Evolutionary conservation across 148 eudicot genomes (phyloP), one percentile per base, ranked within the genome.

Genomic region (Camellia lanceoleosa): DNA sequence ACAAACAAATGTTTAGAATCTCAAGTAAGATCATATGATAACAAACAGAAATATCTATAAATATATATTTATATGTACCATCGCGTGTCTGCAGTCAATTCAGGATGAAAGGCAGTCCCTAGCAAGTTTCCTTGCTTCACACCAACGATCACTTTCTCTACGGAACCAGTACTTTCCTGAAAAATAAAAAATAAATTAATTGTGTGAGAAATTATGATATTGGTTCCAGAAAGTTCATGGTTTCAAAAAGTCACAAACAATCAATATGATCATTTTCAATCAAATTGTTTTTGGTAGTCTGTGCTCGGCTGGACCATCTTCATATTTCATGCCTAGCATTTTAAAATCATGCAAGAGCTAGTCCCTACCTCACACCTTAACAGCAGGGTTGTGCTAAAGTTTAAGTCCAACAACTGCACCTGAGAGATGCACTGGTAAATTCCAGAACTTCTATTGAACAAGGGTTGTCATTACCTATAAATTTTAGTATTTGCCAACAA

Each of bases 71-170:
- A 30, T 1, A 30, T 30, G 38, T 83, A 91, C 99, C 99, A 95
- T 85, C 99, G 83, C 65, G 90, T 89, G 72, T 93, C 99, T 49
- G 95, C 92, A 12, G 99, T 96, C 80, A 96, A 75, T 80, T 96
- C 99, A 16, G 99, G 99, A 80, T 96, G 99, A 71, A 96, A 96
- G 86, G 99, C 97, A 74, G 98, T 96, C 67, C 88, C 98, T 20
- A 96, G 87, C 85, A 96, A 75, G 86, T 93, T 96, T 59, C 93
- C 87, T 79, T 96, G 99, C 84, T 84, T 96, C 58, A 96, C 92
- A 18, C 98, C 99, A 73, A 96, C 98, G 4, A 92, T 89, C 78
- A 92, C 98, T 91, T 89, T 93, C 82, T 89, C 86, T 20, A 55
- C 71, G 64, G 84, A 44, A 47, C 56, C 83, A 66, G 84, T 80